Base-by-base conservation (phyloP, 192 early-diverging fungal species). In the Linnemannia exigua region DNA sequence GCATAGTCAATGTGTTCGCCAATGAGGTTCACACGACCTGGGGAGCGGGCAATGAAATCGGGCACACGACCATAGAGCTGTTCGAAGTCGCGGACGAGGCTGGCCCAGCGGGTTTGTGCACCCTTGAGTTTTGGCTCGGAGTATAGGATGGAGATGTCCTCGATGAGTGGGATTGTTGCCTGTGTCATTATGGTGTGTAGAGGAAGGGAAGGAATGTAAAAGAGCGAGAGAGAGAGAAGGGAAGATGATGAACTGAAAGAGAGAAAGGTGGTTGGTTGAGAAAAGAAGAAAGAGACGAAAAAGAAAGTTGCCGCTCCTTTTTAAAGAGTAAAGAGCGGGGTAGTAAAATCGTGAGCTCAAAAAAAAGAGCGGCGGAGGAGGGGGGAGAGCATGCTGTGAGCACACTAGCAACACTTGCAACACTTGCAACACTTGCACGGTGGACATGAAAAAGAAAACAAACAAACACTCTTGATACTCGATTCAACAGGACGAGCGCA, bases 1-100 rank as follows among this genome's bases (percentile, higher is more conserved):
- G 94, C 95, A 90, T 98, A 98, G 90, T 99, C 98, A 67, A 99
- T 95, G 84, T 99, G 98, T 84, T 99, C 98, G 47, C 97, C 98
- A 83, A 99, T 99, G 44, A 99, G 90, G 89, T 99, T 99, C 41
- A 98, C 97, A n/a, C 97, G 92, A 48, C 98, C 98, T 5, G 98
- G 97, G 5, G 96, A 94, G 41, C 98, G 94, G 48, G 94, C 95
- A 69, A 95, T 93, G 88, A 97, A 97, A 44, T 95, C 93, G 0
- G 97, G 96, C 51, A 84, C 73, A 67, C 79, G 72, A 67, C 93
- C 92, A 72, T 91, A 95, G 17, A 70, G 66, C 5, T 77, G 70
- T 75, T 91, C 75, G 83, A 96, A 96, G 33, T 84, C 69, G 12
- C 51, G 63, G 16, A 79, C 79, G 19, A 95, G 87, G 1, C 78